phyloP scores from a whole-genome alignment of 345 rosid genomes.

The Hirschfeldia incana region DNA sequence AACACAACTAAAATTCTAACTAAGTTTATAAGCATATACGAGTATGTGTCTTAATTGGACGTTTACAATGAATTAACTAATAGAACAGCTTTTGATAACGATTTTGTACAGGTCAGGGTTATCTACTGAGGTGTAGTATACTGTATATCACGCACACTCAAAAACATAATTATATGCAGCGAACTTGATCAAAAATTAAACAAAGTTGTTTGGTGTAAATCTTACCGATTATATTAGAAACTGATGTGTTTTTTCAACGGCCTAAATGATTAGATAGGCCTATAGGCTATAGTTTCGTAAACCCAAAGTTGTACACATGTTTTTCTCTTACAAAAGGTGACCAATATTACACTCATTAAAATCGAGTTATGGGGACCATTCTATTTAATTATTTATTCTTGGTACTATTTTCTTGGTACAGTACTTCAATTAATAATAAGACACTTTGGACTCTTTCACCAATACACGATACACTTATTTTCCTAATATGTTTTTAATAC shows the following conservation, averaged over 20 bases:
- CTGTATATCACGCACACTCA: not conserved
- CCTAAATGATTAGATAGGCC: constrained; percentile 25
- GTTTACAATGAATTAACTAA: not conserved
- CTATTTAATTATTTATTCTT: constrained; percentile 33
- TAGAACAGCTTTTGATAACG: not conserved
- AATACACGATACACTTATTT: not conserved
- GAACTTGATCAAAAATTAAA: not conserved
- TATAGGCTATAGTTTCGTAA: constrained; percentile 21
- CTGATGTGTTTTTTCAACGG: constrained; percentile 18
- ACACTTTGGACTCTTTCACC: constrained; percentile 24
- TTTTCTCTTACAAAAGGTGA: not conserved
- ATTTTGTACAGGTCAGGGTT: not conserved
- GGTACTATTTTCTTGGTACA: constrained; percentile 30
- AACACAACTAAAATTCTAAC: not conserved
- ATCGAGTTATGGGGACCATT: constrained; percentile 33
- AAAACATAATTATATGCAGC: not conserved
- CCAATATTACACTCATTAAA: constrained; percentile 6
- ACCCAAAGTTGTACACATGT: constrained; percentile 20
- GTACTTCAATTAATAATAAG: constrained; percentile 25
- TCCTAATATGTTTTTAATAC: not conserved
- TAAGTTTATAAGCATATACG: not conserved
- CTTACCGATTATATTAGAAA: not conserved
- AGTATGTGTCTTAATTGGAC: not conserved
- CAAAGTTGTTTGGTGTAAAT: not conserved
- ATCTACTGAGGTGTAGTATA: not conserved